Percentiles rank a stretch among this genome's conserved stretches.
Conservation (phyloP, 2,329 filamentous ascomycete genomes). For the Claviceps sp. region DNA sequence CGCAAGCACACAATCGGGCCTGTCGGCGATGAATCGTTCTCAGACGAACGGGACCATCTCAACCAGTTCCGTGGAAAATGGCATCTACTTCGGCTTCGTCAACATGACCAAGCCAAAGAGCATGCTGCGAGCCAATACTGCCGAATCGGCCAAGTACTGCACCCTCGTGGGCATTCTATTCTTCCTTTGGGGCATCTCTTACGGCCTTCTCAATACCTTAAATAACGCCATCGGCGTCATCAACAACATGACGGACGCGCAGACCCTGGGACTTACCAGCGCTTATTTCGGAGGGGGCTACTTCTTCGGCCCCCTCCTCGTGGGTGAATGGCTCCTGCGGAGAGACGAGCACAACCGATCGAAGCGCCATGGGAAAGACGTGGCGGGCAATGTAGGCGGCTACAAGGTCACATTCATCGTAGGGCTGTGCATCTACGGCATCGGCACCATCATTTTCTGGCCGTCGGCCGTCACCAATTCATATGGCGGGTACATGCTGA, state of each 20-base stretch:
- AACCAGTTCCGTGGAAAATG: slow-evolving; percentile 26
- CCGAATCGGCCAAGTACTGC: slow-evolving; percentile 59
- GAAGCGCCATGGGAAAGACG: slow-evolving; percentile 22
- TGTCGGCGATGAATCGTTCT: slow-evolving; percentile 7
- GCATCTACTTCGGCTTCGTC: slow-evolving; percentile 63
- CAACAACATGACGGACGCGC: slow-evolving; percentile 43
- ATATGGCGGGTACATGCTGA: slow-evolving; percentile 66
- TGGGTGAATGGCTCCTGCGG: slow-evolving; percentile 58
- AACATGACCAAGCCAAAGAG: slow-evolving; percentile 57
- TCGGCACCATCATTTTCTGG: slow-evolving; percentile 78
- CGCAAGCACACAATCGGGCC: slow-evolving; percentile 4
- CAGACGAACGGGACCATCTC: slow-evolving; percentile 21
- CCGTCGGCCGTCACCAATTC: slow-evolving; percentile 61
- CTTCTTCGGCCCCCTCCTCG: slow-evolving; percentile 53
- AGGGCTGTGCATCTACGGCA: slow-evolving; percentile 60
- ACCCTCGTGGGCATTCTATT: slow-evolving; percentile 68
- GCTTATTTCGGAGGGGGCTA: slow-evolving; percentile 62
- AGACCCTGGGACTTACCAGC: slow-evolving; percentile 55
- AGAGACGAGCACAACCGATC: slow-evolving; percentile 48
- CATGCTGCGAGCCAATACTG: slow-evolving; percentile 49
- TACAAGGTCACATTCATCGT: slow-evolving; percentile 73
- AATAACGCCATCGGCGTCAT: slow-evolving; percentile 57
- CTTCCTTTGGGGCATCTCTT: slow-evolving; percentile 82
- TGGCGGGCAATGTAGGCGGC: slow-evolving; percentile 40
- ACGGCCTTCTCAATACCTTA: slow-evolving; percentile 71